Evolutionary conservation across 192 early-diverging fungal genomes (phyloP).

Genomic region (Backusella luteola): DNA sequence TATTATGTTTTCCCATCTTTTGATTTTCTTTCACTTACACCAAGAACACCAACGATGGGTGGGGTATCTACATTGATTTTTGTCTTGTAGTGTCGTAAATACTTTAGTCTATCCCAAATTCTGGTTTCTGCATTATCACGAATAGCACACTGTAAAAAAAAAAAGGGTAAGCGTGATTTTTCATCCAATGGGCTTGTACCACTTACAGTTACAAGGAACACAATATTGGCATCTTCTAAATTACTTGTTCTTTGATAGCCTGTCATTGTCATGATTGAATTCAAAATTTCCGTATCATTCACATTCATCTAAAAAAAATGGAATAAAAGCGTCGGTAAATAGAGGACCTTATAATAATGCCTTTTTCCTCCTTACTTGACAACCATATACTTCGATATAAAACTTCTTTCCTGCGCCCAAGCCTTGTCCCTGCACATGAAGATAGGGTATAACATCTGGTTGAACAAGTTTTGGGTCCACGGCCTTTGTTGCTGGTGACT

Average conservation of each 20-base stretch:
- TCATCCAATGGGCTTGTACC: background rate
- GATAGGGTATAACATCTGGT: constrained; percentile 43
- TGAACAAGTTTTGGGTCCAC: background rate
- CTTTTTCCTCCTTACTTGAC: constrained; percentile 42
- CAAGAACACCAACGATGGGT: constrained; percentile 73
- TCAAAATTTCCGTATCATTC: constrained; percentile 78
- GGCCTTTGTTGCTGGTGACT: background rate
- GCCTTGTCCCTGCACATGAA: constrained; percentile 32
- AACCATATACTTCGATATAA: constrained; percentile 78
- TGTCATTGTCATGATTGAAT: constrained; percentile 64
- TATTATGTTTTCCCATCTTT: background rate
- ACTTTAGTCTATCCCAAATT: constrained; percentile 66
- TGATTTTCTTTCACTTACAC: constrained; percentile 34
- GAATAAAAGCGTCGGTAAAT: background rate
- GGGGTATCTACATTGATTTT: constrained; percentile 52
- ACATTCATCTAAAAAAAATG: constrained; percentile 59
- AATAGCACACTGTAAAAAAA: constrained; percentile 56
- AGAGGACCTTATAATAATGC: no score
- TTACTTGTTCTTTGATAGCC: constrained; percentile 62
- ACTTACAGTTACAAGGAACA: constrained; percentile 67
- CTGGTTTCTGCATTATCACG: constrained; percentile 74
- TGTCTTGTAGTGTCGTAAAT: constrained; percentile 55
- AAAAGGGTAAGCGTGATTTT: background rate
- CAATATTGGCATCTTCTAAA: constrained; percentile 59
- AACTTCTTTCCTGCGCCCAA: constrained; percentile 64